These are phyloP conservation scores for Mycothermus thermophilus DNA, from an alignment of 495 filamentous ascomycete genomes.

Conservation along the genomic window DNA sequence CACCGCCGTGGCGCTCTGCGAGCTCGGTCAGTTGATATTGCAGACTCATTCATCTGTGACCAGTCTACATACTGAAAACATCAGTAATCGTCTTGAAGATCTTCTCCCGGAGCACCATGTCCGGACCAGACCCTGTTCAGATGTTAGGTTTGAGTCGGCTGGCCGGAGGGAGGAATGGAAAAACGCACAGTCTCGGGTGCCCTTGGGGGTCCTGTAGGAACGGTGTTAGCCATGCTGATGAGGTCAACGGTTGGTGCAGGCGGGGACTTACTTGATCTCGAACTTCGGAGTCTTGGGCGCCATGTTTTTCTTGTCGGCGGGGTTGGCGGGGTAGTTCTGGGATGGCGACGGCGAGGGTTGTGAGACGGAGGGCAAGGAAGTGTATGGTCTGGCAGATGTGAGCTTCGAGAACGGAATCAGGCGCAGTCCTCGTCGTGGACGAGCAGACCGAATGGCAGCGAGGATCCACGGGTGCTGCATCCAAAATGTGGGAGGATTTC, in stretches of 20 bases:
- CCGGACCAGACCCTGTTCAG: slow-evolving; percentile 46
- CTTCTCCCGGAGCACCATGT: slow-evolving; percentile 66
- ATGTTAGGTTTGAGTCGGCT: slow-evolving; percentile 5
- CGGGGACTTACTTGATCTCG: slow-evolving; percentile 26
- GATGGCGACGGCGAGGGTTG: slow-evolving; percentile 1
- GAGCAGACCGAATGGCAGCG: slow-evolving; percentile 14
- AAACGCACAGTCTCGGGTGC: slow-evolving; percentile 31
- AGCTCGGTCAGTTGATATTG: slow-evolving; percentile 1
- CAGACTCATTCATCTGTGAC: too few relatives aligned
- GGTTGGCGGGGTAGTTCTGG: slow-evolving; percentile 2
- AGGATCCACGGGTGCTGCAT: slow-evolving; percentile 15
- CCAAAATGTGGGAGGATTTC: slow-evolving; percentile 16
- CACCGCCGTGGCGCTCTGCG: slow-evolving; percentile 27
- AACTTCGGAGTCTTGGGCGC: slow-evolving; percentile 31
- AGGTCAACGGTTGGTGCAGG: background rate
- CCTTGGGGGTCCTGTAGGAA: slow-evolving; percentile 25
- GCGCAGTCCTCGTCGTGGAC: slow-evolving; percentile 12
- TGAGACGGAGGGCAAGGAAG: background rate
- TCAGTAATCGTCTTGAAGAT: slow-evolving; percentile 72
- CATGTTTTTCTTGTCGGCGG: slow-evolving; percentile 12
- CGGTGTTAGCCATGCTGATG: slow-evolving; percentile 3
- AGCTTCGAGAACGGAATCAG: too few relatives aligned
- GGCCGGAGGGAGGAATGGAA: background rate
- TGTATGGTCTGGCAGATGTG: too few relatives aligned
- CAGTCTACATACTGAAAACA: slow-evolving; percentile 44